These are phyloP conservation scores for Dryadomyces sulphureus DNA, from an alignment of 2,329 filamentous ascomycete species.

Conservation along the genomic window DNA sequence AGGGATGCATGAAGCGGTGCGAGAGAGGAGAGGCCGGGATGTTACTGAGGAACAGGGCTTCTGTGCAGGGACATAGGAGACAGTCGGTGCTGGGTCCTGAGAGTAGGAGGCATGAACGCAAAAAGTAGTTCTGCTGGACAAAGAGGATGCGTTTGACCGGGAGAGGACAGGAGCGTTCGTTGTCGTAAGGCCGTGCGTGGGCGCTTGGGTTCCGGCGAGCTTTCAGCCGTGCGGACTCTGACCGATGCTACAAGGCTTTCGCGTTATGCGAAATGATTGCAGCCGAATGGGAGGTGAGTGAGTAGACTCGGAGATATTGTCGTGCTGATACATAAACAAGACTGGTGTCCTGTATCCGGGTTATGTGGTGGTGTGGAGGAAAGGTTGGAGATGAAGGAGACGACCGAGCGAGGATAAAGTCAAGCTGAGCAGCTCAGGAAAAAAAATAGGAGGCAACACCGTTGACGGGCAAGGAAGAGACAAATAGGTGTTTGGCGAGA, in stretches of 20 bases:
- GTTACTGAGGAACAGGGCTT: conserved; percentile 40
- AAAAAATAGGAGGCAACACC: neutral
- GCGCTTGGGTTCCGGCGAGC: conserved; percentile 3
- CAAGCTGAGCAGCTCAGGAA: neutral
- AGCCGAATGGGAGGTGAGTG: conserved; percentile 88
- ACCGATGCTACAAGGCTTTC: conserved; percentile 83
- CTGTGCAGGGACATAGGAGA: conserved; percentile 41
- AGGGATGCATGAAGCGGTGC: conserved; percentile 2
- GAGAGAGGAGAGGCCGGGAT: conserved; percentile 18
- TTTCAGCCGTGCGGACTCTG: conserved; percentile 89
- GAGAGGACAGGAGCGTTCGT: neutral
- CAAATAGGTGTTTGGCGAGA: neutral
- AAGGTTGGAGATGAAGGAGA: neutral
- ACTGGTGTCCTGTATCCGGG: conserved; percentile 24
- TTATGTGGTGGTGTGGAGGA: conserved; percentile 4
- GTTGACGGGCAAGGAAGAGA: neutral
- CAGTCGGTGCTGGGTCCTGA: conserved; percentile 34
- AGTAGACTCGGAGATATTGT: conserved; percentile 78
- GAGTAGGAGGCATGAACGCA: conserved; percentile 42
- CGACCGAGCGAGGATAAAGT: neutral
- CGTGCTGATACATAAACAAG: conserved; percentile 98
- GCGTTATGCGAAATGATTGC: conserved; percentile 92
- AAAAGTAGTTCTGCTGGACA: conserved; percentile 4
- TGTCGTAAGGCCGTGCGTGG: too few relatives aligned
- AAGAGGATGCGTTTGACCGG: neutral